Conservation (phyloP, 768 basidiomycete genomes). For the Zangia roseola region DNA sequence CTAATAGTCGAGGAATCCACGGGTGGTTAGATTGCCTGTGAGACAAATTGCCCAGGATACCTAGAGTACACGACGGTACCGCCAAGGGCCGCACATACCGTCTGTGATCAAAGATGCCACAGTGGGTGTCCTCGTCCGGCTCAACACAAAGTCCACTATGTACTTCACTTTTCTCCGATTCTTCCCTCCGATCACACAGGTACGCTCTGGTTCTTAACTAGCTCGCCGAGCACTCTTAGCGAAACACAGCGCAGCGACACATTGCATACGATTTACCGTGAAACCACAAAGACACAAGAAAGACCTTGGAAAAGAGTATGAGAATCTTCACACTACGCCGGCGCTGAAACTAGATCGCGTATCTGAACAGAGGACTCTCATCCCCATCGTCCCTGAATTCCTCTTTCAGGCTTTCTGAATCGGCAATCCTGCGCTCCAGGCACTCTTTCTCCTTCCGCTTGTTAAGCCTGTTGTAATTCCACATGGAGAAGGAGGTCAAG, state of each 20-base stretch:
- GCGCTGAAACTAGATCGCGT: conserved; percentile 4
- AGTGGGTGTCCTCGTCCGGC: conserved; percentile 49
- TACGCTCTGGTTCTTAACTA: no score
- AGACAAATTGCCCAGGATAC: conserved; percentile 82
- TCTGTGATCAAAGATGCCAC: conserved; percentile 64
- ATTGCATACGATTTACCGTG: no score
- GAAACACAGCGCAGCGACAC: no score
- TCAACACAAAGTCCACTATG: conserved; percentile 72
- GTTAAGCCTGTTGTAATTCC: conserved; percentile 45
- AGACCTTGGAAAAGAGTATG: no score
- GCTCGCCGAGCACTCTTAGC: no score
- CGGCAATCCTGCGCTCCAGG: conserved; percentile 39
- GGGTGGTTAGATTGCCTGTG: conserved; percentile 76
- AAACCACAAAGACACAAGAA: no score
- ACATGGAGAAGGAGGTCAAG: conserved; percentile 39
- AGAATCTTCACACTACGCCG: no score
- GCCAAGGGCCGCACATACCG: conserved; percentile 69
- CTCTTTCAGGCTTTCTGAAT: conserved; percentile 24
- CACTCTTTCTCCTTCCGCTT: conserved; percentile 44
- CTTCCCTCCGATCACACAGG: no score
- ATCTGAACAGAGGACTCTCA: conserved; percentile 51
- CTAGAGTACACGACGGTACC: conserved; percentile 74
- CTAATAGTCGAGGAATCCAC: conserved; percentile 70
- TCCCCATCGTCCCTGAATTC: conserved; percentile 47
- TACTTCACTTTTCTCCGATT: conserved; percentile 41